Evolutionary conservation across 768 basidiomycete genomes (phyloP), one percentile per base, ranked within the genome.

Genomic region (Mrakia frigida): DNA sequence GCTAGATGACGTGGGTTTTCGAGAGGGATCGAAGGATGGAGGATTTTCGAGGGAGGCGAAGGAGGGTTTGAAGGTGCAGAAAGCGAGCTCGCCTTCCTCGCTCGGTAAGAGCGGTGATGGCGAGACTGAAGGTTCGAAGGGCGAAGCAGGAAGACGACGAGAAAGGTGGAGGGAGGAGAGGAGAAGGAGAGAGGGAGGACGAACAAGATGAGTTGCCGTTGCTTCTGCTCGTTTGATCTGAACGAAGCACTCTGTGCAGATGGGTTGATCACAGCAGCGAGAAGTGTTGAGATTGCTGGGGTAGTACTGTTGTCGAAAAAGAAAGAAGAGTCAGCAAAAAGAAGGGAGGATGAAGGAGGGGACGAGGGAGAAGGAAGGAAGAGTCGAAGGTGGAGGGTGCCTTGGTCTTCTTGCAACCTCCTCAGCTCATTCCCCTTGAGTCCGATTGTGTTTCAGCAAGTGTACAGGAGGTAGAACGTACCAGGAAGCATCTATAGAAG

Each of bases 211-310:
- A 0, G 94, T 98, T 10, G 93, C 87, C 0, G 94, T 96, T 9
- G 97, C 94, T 79, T 99, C 97, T 50, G 88, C 89, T 74, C 97
- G 91, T 86, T 98, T 98, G 85, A 99, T 98, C 85, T 98, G 96
- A 31, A 98, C 94, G 81, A 99, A 98, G 82, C 97, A 99, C 84
- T 99, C 97, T 52, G 97, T 98, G 83, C 97, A 99, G 78, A 99
- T 96, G 31, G 92, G 91, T 80, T 99, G 97, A 86, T 96, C 95
- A 83, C 97, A 99, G 83, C 97, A 99, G 82, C 97, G 88, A 53
- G 97, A 98, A 80, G 90, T 91, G 82, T 98, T 98, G 84, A 98
- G 97, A 84, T 98, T 96, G 65, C 91, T 87, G 33, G 97, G 97
- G 82, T 98, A 99, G 84, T 96, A 98, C 96, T 99, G 82, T 35